These are phyloP conservation scores for Dryadomyces sulphureus DNA, from an alignment of 2,329 filamentous ascomycete genomes.

Conservation along the genomic window DNA sequence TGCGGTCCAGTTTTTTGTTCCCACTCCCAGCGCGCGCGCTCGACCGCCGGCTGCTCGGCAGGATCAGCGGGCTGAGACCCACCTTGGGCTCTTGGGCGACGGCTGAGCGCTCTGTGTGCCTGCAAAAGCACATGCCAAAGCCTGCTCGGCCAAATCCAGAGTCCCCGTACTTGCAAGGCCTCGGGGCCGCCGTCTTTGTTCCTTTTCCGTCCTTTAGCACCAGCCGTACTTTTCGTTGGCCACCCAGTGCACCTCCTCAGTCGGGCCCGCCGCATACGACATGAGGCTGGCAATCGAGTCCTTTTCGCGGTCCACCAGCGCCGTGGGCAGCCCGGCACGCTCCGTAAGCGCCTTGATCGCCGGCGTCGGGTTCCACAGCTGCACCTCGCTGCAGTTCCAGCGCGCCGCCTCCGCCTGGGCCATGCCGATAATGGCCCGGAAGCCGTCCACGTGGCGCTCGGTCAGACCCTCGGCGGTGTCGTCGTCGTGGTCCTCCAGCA, in stretches of 20 bases:
- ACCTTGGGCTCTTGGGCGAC: too few species aligned
- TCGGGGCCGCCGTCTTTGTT: too few species aligned
- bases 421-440: conserved; percentile 48
- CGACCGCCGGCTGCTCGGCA: too few species aligned
- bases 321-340: conserved; percentile 30
- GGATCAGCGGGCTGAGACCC: too few species aligned
- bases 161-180: too few species aligned
- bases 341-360: conserved; percentile 32
- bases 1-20: background rate
- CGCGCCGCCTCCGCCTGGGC: conserved; percentile 56
- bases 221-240: conserved; percentile 66
- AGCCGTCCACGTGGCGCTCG: conserved; percentile 27
- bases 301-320: conserved; percentile 39
- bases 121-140: too few species aligned
- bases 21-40: too few species aligned
- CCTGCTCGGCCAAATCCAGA: too few species aligned
- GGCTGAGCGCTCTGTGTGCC: too few species aligned
- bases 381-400: conserved; percentile 56
- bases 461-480: conserved; percentile 13
- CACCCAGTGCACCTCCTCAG: conserved; percentile 51
- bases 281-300: conserved; percentile 57
- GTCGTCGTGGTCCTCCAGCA: conserved; percentile 45
- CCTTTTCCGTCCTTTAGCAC: conserved; percentile 39
- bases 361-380: conserved; percentile 70
- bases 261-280: conserved; percentile 48